Evolutionary conservation across 805 yeast genomes (phyloP), one percentile per base, ranked within the genome.

Genomic region (Myxozyma udenii): DNA sequence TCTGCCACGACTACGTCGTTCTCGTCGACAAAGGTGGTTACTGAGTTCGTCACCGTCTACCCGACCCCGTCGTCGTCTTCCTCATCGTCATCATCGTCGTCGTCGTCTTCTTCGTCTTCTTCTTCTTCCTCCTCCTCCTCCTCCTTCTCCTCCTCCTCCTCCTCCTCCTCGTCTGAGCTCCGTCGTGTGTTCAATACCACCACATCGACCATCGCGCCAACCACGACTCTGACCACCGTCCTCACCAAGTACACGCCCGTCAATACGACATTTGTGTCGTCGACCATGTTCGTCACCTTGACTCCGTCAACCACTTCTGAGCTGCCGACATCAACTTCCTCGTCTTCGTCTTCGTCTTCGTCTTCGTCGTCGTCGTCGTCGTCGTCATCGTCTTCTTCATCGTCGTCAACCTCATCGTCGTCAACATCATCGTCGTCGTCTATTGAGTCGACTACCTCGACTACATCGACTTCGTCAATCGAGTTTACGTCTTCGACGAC

Each of bases 1-100:
- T 9, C 14, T 14, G 16, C 19, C 46, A 11, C 7, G 45, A 16
- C 9, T 49, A 6, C 46, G 12, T 26, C 32, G 14, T 49, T 44
- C 44, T 39, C 53, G 16, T 49, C 51, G 12, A 49, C 53, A 18
- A 36, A 38, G 6, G 16, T 25, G 18, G 42, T 41, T 44, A 23
- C 28, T 41, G 51, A 41, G 18, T 48, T 44, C 42, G 51, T 46
- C 14, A 53, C 57, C 30, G 53, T 49, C 41, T 14, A 37, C 30
- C 46, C 53, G 18, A 6, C 43, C 18, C 3, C 48, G 3, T 22
- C 48, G 25, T 7, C 30, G 36, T 11, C 22, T 16, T 12, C 18
- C 11, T 21, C 44, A 25, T 22, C 41, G 32, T 23, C 37, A 19
- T 22, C 45, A 16, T 16, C 26, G 19, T 6, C 41, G 14, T 4